Conservation (phyloP, 768 basidiomycete species). For the Calocybe cyanea region DNA sequence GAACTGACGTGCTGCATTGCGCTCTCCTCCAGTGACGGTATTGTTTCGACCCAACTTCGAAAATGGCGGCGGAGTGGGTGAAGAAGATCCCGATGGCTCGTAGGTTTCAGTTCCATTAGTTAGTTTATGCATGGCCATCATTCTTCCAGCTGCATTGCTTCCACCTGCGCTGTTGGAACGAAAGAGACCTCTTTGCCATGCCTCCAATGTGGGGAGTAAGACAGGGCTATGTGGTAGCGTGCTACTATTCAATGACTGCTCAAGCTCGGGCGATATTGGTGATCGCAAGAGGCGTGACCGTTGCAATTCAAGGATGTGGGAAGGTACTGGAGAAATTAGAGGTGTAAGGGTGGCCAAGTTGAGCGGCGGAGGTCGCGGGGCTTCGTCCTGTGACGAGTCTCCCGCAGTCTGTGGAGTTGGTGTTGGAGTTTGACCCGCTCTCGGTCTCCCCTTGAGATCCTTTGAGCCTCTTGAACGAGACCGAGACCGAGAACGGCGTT, state of each 20-base stretch:
- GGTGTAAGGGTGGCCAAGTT: slow-evolving; percentile 33
- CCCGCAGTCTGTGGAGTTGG: slow-evolving; percentile 43
- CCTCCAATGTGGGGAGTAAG: slow-evolving; percentile 68
- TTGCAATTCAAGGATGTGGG: slow-evolving; percentile 56
- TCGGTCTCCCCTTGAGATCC: slow-evolving; percentile 64
- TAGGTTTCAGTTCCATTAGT: slow-evolving; percentile 71
- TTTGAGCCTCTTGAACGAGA: slow-evolving; percentile 73
- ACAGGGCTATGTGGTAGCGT: slow-evolving; percentile 64
- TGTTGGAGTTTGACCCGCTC: slow-evolving; percentile 42
- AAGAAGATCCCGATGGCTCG: slow-evolving; percentile 54
- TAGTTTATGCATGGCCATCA: slow-evolving; percentile 80
- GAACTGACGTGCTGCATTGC: slow-evolving; percentile 64
- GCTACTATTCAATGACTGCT: slow-evolving; percentile 58
- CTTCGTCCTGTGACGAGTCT: slow-evolving; percentile 74
- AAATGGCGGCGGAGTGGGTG: slow-evolving; percentile 41
- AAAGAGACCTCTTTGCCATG: slow-evolving; percentile 72
- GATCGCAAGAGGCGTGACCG: slow-evolving; percentile 45
- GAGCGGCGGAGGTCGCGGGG: slow-evolving; percentile 31
- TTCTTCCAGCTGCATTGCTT: slow-evolving; percentile 53
- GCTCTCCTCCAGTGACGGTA: slow-evolving; percentile 80
- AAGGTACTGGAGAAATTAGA: slow-evolving; percentile 44
- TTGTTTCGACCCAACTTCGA: slow-evolving; percentile 62
- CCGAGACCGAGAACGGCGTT: slow-evolving; percentile 74
- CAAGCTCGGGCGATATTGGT: slow-evolving; percentile 50
- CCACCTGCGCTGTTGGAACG: slow-evolving; percentile 91